Evolutionary conservation across 768 basidiomycete genomes (phyloP).

Genomic region (Gymnopilus junonius): DNA sequence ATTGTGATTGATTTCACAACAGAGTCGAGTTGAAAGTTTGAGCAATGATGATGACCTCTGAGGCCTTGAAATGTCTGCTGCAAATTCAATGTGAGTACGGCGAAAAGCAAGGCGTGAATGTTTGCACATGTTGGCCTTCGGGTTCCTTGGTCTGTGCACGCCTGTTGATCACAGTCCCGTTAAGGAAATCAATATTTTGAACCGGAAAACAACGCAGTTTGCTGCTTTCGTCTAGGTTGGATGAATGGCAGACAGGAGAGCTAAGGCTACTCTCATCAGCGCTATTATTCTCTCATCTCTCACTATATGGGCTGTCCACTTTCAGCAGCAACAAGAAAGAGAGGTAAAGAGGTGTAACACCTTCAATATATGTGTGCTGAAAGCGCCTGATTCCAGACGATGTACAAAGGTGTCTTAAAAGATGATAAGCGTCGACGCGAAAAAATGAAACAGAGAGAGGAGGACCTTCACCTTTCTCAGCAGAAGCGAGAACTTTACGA

Average conservation of each 20-base stretch:
- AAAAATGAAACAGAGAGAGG: slow-evolving; percentile 71
- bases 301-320: slow-evolving; percentile 91
- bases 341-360: slow-evolving; percentile 51
- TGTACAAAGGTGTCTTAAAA: slow-evolving; percentile 89
- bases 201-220: neutral
- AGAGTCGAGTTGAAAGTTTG: neutral
- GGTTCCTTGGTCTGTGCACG: slow-evolving; percentile 26
- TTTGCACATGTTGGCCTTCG: slow-evolving; percentile 48
- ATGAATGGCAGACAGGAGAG: slow-evolving; percentile 62
- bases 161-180: neutral
- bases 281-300: slow-evolving; percentile 66
- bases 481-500: slow-evolving; percentile 73
- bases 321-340: slow-evolving; percentile 81
- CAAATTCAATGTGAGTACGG: slow-evolving; percentile 9
- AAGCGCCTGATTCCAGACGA: slow-evolving; percentile 54
- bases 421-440: slow-evolving; percentile 83
- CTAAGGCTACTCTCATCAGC: slow-evolving; percentile 74
- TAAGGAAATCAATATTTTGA: neutral
- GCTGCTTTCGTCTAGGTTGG: neutral
- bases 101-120: slow-evolving; percentile 24
- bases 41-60: neutral
- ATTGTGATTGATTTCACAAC: slow-evolving; percentile 26
- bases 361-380: neutral
- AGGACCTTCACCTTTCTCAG: slow-evolving; percentile 62
- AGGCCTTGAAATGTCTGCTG: neutral